phyloP scores from a whole-genome alignment of 768 basidiomycete species.

The Auricularia heimuer region DNA sequence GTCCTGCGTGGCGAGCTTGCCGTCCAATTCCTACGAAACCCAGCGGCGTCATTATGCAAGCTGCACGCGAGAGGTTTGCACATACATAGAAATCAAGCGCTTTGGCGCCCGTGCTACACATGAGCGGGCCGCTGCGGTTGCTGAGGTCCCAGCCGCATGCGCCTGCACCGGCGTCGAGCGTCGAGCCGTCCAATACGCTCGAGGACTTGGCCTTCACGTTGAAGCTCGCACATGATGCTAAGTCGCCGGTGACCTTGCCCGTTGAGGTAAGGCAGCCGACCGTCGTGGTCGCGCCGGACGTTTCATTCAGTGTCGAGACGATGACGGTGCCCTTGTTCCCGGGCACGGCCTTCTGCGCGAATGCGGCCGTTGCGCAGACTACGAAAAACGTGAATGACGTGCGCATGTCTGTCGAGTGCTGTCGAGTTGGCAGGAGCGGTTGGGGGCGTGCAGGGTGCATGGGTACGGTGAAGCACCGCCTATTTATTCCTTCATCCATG shows the following conservation, averaged over 20 bases:
- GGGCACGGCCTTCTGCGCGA: background rate
- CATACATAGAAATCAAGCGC: background rate
- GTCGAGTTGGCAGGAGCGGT: no score
- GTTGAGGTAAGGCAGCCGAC: background rate
- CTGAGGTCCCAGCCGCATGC: background rate
- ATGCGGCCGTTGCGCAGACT: background rate
- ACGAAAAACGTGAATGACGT: background rate
- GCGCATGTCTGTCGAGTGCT: background rate
- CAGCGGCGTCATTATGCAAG: background rate
- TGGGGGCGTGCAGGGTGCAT: no score
- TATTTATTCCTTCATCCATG: no score
- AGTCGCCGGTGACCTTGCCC: background rate
- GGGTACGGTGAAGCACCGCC: no score
- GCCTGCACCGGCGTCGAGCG: background rate
- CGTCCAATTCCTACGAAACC: background rate
- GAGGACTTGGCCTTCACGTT: background rate
- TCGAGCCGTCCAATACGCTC: background rate
- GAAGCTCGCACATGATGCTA: background rate
- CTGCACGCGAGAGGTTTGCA: background rate
- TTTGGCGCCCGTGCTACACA: background rate
- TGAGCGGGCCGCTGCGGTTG: background rate
- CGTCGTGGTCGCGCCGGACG: background rate
- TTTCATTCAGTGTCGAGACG: background rate
- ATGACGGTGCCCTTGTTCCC: background rate
- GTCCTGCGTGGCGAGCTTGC: background rate